These are phyloP conservation scores for Umbellularia californica DNA, from an alignment of 164 flowering plant species.

Conservation along the genomic window DNA sequence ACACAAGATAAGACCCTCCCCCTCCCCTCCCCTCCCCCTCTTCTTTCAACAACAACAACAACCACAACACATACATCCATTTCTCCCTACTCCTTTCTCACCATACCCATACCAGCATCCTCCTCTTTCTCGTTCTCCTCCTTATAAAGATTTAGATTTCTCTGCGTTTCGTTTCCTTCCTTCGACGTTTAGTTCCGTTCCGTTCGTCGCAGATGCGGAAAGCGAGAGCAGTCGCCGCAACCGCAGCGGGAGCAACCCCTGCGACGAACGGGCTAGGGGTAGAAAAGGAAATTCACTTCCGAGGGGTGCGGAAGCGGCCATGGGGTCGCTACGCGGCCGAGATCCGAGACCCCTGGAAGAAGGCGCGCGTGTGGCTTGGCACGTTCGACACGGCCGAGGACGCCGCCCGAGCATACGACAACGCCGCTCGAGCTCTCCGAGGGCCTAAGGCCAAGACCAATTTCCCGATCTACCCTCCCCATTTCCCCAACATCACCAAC, in stretches of 20 bases:
- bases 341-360: constrained; percentile 82
- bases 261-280: constrained; percentile 16
- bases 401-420: constrained; percentile 79
- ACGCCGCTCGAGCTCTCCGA: constrained; percentile 64
- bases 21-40: neutral
- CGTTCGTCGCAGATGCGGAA: constrained; percentile 33
- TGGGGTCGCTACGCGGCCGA: constrained; percentile 88
- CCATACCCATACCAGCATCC: too few relatives aligned
- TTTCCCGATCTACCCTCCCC: constrained; percentile 33
- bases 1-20: neutral
- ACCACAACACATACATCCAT: too few relatives aligned
- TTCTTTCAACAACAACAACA: too few relatives aligned
- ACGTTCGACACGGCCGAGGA: constrained; percentile 81
- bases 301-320: constrained; percentile 79
- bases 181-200: constrained; percentile 4
- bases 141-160: too few relatives aligned
- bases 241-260: constrained; percentile 14
- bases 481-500: constrained; percentile 5
- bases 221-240: constrained; percentile 33
- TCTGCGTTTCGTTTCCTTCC: neutral
- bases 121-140: too few relatives aligned
- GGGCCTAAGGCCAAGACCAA: constrained; percentile 82
- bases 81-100: too few relatives aligned
- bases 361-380: constrained; percentile 82
- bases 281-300: constrained; percentile 37